Evolutionary conservation across 768 basidiomycete genomes (phyloP).

Genomic region (Trametes elegans): DNA sequence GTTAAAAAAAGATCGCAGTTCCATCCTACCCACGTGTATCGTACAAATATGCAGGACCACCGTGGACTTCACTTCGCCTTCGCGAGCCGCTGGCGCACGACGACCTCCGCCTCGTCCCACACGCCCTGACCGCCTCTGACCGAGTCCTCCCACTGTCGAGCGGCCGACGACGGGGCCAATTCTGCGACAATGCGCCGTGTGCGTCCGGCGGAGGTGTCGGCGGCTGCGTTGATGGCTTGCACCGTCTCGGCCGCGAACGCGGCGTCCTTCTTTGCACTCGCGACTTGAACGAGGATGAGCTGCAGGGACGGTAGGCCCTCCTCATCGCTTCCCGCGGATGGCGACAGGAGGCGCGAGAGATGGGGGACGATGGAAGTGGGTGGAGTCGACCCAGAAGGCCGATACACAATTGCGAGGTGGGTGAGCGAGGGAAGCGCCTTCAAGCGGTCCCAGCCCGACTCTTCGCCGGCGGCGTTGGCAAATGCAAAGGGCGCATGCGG

Average conservation of each 20-base stretch:
- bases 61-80: background rate
- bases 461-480: constrained; percentile 2
- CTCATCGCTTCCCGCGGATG: background rate
- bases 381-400: constrained; percentile 15
- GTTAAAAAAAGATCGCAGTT: too few relatives aligned
- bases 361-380: constrained; percentile 17
- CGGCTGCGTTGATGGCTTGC: constrained; percentile 21
- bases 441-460: constrained; percentile 25
- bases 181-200: constrained; percentile 29
- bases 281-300: constrained; percentile 29
- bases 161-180: constrained; percentile 26
- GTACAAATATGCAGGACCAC: background rate
- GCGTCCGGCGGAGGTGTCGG: constrained; percentile 17
- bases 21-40: too few relatives aligned
- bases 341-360: constrained; percentile 18
- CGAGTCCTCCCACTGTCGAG: constrained; percentile 30
- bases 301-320: constrained; percentile 14
- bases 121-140: constrained; percentile 25
- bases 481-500: constrained; percentile 19
- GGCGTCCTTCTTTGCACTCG: constrained; percentile 16
- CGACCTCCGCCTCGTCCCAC: constrained; percentile 28
- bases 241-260: constrained; percentile 17
- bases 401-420: constrained; percentile 33
- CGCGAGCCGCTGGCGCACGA: constrained; percentile 19
- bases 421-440: constrained; percentile 28